These are phyloP conservation scores for Herpetomonas muscarum DNA, from an alignment of 208 protist genomes.

Conservation along the genomic window DNA sequence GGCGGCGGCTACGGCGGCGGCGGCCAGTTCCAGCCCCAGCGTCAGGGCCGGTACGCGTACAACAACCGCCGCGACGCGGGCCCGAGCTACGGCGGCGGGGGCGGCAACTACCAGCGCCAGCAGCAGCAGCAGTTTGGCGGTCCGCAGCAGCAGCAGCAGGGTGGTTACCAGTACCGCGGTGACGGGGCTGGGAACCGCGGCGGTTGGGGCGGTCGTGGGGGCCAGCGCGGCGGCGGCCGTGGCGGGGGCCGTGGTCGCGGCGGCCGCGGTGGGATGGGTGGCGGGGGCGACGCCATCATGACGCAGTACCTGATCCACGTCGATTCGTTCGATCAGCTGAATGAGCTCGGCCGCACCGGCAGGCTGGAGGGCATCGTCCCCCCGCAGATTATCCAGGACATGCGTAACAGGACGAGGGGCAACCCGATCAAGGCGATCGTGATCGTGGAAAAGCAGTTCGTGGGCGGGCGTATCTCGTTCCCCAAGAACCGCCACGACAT, in stretches of 20 bases:
- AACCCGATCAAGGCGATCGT: slow-evolving; percentile 44
- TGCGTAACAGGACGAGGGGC: slow-evolving; percentile 27
- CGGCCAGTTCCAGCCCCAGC: slow-evolving; percentile 5
- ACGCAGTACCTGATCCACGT: slow-evolving; percentile 65
- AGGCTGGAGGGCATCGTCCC: slow-evolving; percentile 43
- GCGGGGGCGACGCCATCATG: slow-evolving; percentile 11
- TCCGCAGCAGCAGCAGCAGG: slow-evolving; percentile 9
- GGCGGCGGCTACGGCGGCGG: slow-evolving; percentile 12
- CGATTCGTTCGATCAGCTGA: slow-evolving; percentile 61
- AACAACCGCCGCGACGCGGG: background rate
- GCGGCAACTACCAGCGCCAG: slow-evolving; percentile 16
- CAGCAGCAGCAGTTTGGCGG: slow-evolving; percentile 19
- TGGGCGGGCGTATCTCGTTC: slow-evolving; percentile 59
- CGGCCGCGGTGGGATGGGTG: slow-evolving; percentile 9
- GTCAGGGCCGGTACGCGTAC: slow-evolving; percentile 7
- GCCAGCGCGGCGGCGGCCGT: slow-evolving; percentile 16
- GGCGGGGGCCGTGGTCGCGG: slow-evolving; percentile 17
- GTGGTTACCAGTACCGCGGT: slow-evolving; percentile 16
- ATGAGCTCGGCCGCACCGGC: slow-evolving; percentile 56
- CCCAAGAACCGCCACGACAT: slow-evolving; percentile 56
- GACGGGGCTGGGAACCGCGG: slow-evolving; percentile 8
- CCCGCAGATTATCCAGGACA: slow-evolving; percentile 21
- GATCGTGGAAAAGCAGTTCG: slow-evolving; percentile 54
- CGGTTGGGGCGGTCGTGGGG: slow-evolving; percentile 19
- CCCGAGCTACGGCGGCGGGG: slow-evolving; percentile 8